Evolutionary conservation across 305 asterid genomes (phyloP), one percentile per base, ranked within the genome.

Genomic region (Fraxinus floribunda): DNA sequence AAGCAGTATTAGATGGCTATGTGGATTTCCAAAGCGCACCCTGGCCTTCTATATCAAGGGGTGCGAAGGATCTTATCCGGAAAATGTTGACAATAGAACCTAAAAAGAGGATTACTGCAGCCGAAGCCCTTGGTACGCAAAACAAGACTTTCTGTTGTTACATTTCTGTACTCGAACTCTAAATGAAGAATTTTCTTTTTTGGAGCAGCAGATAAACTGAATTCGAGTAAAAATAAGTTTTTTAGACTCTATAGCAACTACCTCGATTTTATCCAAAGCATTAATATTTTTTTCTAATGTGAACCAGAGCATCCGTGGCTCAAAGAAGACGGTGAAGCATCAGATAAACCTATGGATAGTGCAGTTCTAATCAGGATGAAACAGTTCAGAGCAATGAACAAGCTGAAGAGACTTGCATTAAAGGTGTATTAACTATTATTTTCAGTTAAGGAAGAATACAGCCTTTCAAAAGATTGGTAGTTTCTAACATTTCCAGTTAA

Each of bases 351-450:
- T 1, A 94, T 96, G 4, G 87, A 96, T 70, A 94, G 95, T 80
- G 99, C 94, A 1, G 99, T 96, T 38, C 89, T 90, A 29, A 88
- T 87, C 78, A 91, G 99, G 84, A 87, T 96, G 94, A 96, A 92
- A 93, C 98, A 94, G 82, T 96, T 96, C 82, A 88, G 98, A 86
- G 97, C 94, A 1, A 92, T 91, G 98, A 96, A 96, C 90, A 96
- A 96, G 91, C 87, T 96, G 70, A 93, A 93, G 87, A 92, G 90
- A 87, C 97, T 96, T 7, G 98, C 99, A 70, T 86, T 96, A 72
- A 96, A 91, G 98, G 98, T 94, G 87, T 49, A 24, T 38, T 38
- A 38, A 38, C 44, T 38, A 38, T 38, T 38, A 34, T 24, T 41
- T 44, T 44, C 62, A 38, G n/a, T 18, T 38, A 34, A 26, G 32